phyloP scores from a whole-genome alignment of 306 rosid species.

The Potentilla sterilis region DNA sequence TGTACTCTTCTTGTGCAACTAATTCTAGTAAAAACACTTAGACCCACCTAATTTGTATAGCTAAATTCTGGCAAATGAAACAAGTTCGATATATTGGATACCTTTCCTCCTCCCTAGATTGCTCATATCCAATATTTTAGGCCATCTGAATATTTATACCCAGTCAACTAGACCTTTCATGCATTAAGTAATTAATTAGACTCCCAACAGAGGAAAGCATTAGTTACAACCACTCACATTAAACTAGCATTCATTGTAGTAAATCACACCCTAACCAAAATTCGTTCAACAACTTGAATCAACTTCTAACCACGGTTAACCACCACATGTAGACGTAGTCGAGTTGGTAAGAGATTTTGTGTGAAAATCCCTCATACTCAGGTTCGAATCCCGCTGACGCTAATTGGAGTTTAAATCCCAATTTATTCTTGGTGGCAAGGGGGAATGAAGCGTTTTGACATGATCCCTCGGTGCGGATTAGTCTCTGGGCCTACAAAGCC shows the following conservation, averaged over 20 bases:
- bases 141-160: background rate
- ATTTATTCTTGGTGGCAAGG: too few relatives aligned
- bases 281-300: background rate
- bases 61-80: background rate
- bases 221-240: background rate
- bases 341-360: too few relatives aligned
- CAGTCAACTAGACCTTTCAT: background rate
- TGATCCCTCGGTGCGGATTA: too few relatives aligned
- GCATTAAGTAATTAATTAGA: background rate
- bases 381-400: too few relatives aligned
- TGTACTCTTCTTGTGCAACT: too few relatives aligned
- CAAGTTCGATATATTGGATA: background rate
- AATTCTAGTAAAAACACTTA: too few relatives aligned
- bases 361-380: too few relatives aligned
- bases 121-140: background rate
- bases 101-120: background rate
- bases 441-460: too few relatives aligned
- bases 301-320: too few relatives aligned
- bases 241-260: constrained; percentile 7
- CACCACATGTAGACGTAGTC: too few relatives aligned
- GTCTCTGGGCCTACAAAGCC: too few relatives aligned
- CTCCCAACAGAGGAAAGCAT: background rate
- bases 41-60: background rate
- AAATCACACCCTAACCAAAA: background rate
- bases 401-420: too few relatives aligned